Base-by-base conservation (phyloP, 2,329 filamentous ascomycete species). In the Penicillium janthinellum region DNA sequence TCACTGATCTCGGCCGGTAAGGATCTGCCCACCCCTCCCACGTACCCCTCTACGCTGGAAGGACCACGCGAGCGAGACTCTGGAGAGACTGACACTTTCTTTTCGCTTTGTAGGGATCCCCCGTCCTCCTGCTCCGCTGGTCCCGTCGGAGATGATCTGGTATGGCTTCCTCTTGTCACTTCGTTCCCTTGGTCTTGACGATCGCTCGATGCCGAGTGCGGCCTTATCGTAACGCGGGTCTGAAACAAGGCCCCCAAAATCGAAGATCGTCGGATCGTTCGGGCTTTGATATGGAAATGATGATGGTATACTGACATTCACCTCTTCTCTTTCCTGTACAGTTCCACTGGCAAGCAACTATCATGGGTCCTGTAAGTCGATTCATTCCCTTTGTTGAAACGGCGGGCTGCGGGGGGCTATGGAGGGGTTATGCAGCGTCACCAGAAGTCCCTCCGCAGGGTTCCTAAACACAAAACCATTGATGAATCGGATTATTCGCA, bases 271-370 rank as follows among this genome's bases (percentile, higher is more conserved):
- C 41, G 54, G 53, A 59, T 49, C 5, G 41, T 1, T 37, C 28
- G 42, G 20, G 52, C 7, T 14, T 28, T 25, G 31, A 34, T 8
- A 22, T 34, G 51, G 15, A 48, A 48, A 34, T 48, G 48, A 59
- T 56, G 58, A 61, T 22, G 22, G 37, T 38, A 53, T 56, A 66
- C 68, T 70, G 58, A 72, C 75, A 74, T 67, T 74, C 73, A 25
- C 38, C 48, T 71, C 69, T 70, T 56, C 70, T 69, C 70, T 55
- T 59, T 59, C 22, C 72, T 52, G 1, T 50, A 58, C 72, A 99
- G 94, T 99, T 99, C 78, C 95, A 98, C 88, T 99, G 95, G 95
- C 95, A 99, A 89, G 95, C 95, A 74, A 99, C 95, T 55, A 99
- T 99, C 79, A 99, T 99, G 95, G 95, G 95, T 81, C 95, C 95